Evolutionary conservation across 2,329 filamentous ascomycete species (phyloP), one percentile per base, ranked within the genome.

Genomic region (Fusarium domesticum): DNA sequence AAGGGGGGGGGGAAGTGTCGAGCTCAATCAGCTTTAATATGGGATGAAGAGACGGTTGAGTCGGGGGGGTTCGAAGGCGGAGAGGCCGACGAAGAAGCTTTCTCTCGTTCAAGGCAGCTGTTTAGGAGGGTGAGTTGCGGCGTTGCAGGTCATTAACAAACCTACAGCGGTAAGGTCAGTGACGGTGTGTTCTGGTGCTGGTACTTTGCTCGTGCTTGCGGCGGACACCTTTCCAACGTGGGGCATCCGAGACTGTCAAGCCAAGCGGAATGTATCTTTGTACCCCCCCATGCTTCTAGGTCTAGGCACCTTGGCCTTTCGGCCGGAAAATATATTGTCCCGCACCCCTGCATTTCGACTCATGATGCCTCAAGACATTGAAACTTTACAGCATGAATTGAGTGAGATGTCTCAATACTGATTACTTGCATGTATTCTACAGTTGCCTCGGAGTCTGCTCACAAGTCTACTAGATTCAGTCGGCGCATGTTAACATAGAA

Each of bases 201-300:
- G 32, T 34, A 15, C 51, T 52, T 49, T 52, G 44, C 37, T 54
- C 52, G 44, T 30, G 46, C 49, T 56, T 37, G 45, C 47, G 50
- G 46, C 54, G 56, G 58, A 60, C 57, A 61, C 57, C 51, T 59
- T 61, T 61, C 8, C 58, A 58, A 57, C 56, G 56, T 58, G 56
- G 56, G 56, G 56, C 56, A 57, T 35, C 42, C 35, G 45, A 32
- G 30, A 18, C 43, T 20, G 39, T 39, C 35, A 34, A 39, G 44
- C 45, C 45, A 54, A 53, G 42, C 17, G 35, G 40, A 39, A 35
- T 20, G 37, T 34, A 33, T 18, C 42, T 56, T 55, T 42, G 48
- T 57, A 51, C 57, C 43, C 30, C 25, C 20, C 35, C 16, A n/a
- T n/a, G n/a, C n/a, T n/a, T n/a, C n/a, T n/a, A n/a, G n/a, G n/a